Conservation (phyloP, 352 stramenopile species). For the Phytophthora citrophthora region DNA sequence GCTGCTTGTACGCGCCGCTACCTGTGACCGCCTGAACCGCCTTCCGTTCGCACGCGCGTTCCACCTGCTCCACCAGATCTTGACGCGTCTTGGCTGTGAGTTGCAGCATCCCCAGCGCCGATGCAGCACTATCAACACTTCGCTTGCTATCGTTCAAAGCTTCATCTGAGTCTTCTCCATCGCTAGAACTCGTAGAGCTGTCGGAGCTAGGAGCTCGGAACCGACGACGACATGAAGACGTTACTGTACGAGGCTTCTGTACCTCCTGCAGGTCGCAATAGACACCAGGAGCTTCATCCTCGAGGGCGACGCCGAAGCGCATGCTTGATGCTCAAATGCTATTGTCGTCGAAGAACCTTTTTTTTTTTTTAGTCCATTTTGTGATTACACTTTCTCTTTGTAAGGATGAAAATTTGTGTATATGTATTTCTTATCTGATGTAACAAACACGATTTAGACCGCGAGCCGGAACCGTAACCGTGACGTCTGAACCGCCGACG, state of each 20-base stretch:
- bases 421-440: constrained; percentile 5
- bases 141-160: constrained; percentile 10
- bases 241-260: neutral
- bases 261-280: constrained; percentile 11
- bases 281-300: constrained; percentile 30
- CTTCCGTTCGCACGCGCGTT: constrained; percentile 67
- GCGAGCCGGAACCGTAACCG: constrained; percentile 28
- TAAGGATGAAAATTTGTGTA: constrained; percentile 1
- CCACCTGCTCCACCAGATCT: constrained; percentile 69
- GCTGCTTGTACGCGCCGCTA: constrained; percentile 61
- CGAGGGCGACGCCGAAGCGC: constrained; percentile 53
- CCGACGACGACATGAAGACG: neutral
- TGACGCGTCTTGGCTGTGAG: constrained; percentile 45
- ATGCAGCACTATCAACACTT: constrained; percentile 13
- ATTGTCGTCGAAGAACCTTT: neutral
- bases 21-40: constrained; percentile 56
- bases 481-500: constrained; percentile 23
- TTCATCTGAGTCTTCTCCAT: constrained; percentile 25
- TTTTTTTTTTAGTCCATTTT: constrained; percentile 9
- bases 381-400: neutral
- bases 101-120: constrained; percentile 29
- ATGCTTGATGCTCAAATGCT: constrained; percentile 34
- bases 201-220: constrained; percentile 61
- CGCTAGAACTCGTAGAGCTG: constrained; percentile 55
- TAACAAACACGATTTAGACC: constrained; percentile 38